Base-by-base conservation (phyloP, 2,329 filamentous ascomycete species). In the Arthrobotrys sphaeroides region DNA sequence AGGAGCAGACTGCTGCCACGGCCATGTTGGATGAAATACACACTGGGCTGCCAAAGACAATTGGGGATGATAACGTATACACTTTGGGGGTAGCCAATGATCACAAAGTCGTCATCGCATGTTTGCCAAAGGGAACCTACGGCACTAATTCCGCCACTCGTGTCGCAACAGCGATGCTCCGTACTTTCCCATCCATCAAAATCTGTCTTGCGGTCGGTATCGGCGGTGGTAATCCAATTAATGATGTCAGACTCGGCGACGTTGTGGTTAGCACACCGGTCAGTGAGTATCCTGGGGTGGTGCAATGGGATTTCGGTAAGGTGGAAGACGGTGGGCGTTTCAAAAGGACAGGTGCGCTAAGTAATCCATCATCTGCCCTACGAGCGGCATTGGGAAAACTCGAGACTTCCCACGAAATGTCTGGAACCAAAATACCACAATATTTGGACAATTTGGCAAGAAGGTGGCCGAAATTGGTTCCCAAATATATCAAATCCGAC, bases 51-150 rank as follows among this genome's bases (percentile, higher is more conserved):
- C 36, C 57, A 16, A 51, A 60, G 16, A 10, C 57, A 13, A 22
- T 31, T n/a, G 43, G 40, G 24, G 79, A 80, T 51, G 18, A 53
- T 9, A 80, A 78, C 45, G 42, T 45, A 18, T 81, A 81, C 57
- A 78, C 61, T 16, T 62, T 79, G 3, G 80, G 81, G 5, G 69
- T 59, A 2, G 78, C 81, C 18, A 77, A 65, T 2, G 57, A 66
- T 5, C 81, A 83, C 73, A 82, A 83, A 31, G 78, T 83, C 22
- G 81, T 81, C 10, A 80, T 82, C 42, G 79, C 79, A 13, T 80
- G 80, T 59, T 64, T 82, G 2, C 81, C 79, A 3, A 78, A 77
- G 22, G n/a, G n/a, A n/a, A n/a, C n/a, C n/a, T n/a, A n/a, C 18
- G 40, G 51, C 22, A n/a, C n/a, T n/a, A n/a, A n/a, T n/a, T n/a